Conservation (phyloP, 192 early-diverging fungal species). For the Glomus cerebriforme region DNA sequence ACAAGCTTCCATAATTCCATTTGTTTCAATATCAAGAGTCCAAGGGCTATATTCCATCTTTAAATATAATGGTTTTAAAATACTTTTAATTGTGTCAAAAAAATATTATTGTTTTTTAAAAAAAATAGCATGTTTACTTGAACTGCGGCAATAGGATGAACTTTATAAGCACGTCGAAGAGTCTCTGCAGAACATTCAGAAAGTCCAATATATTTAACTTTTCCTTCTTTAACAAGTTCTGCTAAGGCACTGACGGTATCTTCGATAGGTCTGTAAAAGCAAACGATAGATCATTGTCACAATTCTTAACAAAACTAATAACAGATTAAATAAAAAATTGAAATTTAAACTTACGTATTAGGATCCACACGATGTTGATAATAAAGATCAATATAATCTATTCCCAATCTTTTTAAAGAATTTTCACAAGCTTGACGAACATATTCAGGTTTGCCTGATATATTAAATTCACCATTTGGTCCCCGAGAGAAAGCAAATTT, state of each 20-base stretch:
- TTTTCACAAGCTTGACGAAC: slow-evolving; percentile 37
- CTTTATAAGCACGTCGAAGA: slow-evolving; percentile 63
- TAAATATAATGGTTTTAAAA: background rate
- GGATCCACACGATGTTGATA: slow-evolving; percentile 43
- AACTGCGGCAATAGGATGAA: slow-evolving; percentile 70
- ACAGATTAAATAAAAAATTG: background rate
- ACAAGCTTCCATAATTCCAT: slow-evolving; percentile 70
- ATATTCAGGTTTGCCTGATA: slow-evolving; percentile 51
- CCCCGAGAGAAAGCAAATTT: slow-evolving; percentile 56
- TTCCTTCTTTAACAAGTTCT: slow-evolving; percentile 45
- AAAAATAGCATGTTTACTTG: slow-evolving; percentile 37
- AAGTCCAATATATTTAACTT: slow-evolving; percentile 49
- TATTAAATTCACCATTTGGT: background rate
- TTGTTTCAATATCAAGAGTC: slow-evolving; percentile 46
- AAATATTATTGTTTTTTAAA: background rate
- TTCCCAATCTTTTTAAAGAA: slow-evolving; percentile 36
- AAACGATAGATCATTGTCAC: background rate
- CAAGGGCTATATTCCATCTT: slow-evolving; percentile 21
- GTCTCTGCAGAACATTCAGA: slow-evolving; percentile 61
- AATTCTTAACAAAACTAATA: background rate
- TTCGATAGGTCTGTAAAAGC: slow-evolving; percentile 36
- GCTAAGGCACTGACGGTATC: slow-evolving; percentile 42
- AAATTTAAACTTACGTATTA: slow-evolving; percentile 28
- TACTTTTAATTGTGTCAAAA: background rate
- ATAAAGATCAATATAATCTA: slow-evolving; percentile 45